Conservation (phyloP, 2,329 filamentous ascomycete genomes). For the Sporothrix protearum region DNA sequence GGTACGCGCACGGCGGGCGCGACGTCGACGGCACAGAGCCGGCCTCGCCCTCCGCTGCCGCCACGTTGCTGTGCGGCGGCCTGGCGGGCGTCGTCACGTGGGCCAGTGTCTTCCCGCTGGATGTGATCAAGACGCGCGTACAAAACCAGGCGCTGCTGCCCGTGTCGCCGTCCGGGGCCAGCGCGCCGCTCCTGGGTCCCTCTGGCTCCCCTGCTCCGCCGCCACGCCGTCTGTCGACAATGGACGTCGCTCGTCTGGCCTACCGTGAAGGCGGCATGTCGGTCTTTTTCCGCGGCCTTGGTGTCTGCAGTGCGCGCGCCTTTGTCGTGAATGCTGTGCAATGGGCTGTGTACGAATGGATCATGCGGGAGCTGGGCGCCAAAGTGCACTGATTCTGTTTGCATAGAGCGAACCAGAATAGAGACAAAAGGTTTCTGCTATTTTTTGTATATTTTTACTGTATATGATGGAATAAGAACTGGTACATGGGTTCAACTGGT, state of each 20-base stretch:
- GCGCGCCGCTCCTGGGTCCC: slow-evolving; percentile 36
- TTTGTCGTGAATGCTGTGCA: slow-evolving; percentile 92
- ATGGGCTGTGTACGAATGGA: slow-evolving; percentile 89
- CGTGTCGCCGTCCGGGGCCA: slow-evolving; percentile 26
- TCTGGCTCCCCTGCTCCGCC: slow-evolving; percentile 7
- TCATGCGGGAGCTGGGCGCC: slow-evolving; percentile 59
- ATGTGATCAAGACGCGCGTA: slow-evolving; percentile 89
- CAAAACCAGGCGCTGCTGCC: slow-evolving; percentile 61
- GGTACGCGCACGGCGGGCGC: not conserved
- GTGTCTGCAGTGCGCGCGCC: slow-evolving; percentile 77
- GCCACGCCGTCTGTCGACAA: slow-evolving; percentile 44
- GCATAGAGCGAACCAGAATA: too few relatives aligned
- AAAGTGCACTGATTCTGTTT: slow-evolving; percentile 18
- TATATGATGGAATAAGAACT: not conserved
- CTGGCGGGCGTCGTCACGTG: slow-evolving; percentile 84
- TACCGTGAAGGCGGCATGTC: slow-evolving; percentile 61
- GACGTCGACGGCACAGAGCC: slow-evolving; percentile 17
- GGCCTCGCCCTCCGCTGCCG: slow-evolving; percentile 34
- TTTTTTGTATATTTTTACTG: too few relatives aligned
- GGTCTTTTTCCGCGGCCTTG: slow-evolving; percentile 70
- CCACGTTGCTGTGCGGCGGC: slow-evolving; percentile 77
- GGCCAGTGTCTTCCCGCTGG: slow-evolving; percentile 85
- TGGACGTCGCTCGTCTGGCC: slow-evolving; percentile 61
- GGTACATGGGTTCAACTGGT: not conserved
- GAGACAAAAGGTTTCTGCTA: not conserved